Conservation (phyloP, 2,329 filamentous ascomycete species). For the Myriosclerotinia duriaeana region DNA sequence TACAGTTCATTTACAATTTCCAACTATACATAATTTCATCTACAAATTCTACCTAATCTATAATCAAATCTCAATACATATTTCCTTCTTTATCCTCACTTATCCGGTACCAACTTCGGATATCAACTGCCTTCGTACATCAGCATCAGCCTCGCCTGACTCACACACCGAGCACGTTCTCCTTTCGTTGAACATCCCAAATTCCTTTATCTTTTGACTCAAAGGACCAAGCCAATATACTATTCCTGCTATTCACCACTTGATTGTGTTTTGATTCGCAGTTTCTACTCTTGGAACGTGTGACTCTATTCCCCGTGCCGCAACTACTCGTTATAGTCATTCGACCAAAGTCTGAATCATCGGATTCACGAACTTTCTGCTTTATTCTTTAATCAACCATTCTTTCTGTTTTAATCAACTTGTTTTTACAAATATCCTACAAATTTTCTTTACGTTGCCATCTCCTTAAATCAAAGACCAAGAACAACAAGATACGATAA, state of each 20-base stretch:
- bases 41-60: slow-evolving; percentile 10
- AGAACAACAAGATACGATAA: background rate
- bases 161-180: slow-evolving; percentile 12
- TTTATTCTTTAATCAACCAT: background rate
- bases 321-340: slow-evolving; percentile 18
- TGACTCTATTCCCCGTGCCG: slow-evolving; percentile 6
- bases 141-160: slow-evolving; percentile 19
- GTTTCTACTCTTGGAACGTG: slow-evolving; percentile 12
- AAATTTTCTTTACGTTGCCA: background rate
- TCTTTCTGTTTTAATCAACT: background rate
- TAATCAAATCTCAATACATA: background rate
- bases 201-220: background rate
- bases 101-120: slow-evolving; percentile 6
- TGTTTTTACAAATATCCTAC: slow-evolving; percentile 1
- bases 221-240: background rate
- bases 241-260: slow-evolving; percentile 11
- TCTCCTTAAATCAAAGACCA: slow-evolving; percentile 5
- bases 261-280: slow-evolving; percentile 17
- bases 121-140: too few species aligned
- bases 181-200: background rate
- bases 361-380: background rate
- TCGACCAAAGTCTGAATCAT: slow-evolving; percentile 13
- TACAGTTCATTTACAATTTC: background rate
- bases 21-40: background rate
- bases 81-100: slow-evolving; percentile 8